Conservation (phyloP, 768 basidiomycete genomes). For the Boletus reticuloceps region DNA sequence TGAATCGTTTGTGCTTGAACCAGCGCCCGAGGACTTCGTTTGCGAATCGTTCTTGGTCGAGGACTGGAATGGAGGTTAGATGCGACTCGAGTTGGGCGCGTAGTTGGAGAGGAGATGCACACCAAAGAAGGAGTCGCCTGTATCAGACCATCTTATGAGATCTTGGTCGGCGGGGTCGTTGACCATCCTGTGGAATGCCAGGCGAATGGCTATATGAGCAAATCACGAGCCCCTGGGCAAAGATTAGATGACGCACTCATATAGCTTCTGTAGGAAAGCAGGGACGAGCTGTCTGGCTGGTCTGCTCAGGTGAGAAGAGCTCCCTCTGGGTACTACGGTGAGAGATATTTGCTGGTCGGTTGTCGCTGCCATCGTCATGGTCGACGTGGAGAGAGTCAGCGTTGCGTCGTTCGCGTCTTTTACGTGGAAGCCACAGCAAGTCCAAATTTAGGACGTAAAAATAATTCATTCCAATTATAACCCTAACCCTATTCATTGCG, state of each 20-base stretch:
- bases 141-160: conserved; percentile 89
- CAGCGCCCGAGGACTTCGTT: conserved; percentile 86
- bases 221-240: conserved; percentile 5
- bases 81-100: neutral
- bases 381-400: neutral
- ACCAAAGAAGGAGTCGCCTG: conserved; percentile 94
- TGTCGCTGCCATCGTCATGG: conserved; percentile 37
- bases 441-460: neutral
- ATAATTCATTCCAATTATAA: neutral
- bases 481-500: neutral
- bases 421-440: neutral
- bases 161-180: conserved; percentile 79
- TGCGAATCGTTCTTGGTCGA: conserved; percentile 88
- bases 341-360: conserved; percentile 58
- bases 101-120: conserved; percentile 7
- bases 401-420: neutral
- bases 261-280: conserved; percentile 90
- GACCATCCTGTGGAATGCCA: conserved; percentile 67
- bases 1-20: conserved; percentile 99
- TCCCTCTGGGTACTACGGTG: conserved; percentile 41
- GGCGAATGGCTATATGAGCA: conserved; percentile 7
- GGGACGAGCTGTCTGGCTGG: conserved; percentile 58
- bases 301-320: conserved; percentile 42
- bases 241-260: conserved; percentile 56
- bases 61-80: conserved; percentile 48